phyloP scores from a whole-genome alignment of 768 basidiomycete species.

The Suillus occidentalis region DNA sequence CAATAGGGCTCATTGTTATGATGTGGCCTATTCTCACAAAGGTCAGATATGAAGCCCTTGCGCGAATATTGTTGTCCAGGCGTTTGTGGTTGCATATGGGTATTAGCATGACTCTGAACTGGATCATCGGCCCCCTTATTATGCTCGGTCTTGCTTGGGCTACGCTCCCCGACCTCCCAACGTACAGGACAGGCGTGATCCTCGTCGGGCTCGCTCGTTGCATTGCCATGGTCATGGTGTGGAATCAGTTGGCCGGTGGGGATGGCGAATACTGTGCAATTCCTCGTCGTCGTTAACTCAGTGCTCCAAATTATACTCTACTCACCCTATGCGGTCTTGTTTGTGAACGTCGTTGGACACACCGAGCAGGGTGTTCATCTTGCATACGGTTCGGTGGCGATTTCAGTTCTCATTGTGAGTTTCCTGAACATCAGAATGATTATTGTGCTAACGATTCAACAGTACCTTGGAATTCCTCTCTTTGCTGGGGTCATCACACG shows the following conservation, averaged over 20 bases:
- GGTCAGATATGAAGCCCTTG: constrained; percentile 75
- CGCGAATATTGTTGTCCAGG: constrained; percentile 49
- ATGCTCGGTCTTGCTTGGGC: constrained; percentile 90
- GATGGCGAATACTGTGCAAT: constrained; percentile 75
- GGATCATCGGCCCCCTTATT: constrained; percentile 77
- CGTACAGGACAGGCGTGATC: constrained; percentile 77
- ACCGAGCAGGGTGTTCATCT: constrained; percentile 45
- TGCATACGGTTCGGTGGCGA: constrained; percentile 57
- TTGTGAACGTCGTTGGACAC: constrained; percentile 66
- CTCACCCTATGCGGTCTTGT: constrained; percentile 70
- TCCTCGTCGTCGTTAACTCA: constrained; percentile 77
- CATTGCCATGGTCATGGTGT: constrained; percentile 75
- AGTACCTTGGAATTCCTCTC: constrained; percentile 86
- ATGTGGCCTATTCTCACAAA: constrained; percentile 84
- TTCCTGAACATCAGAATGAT: background rate
- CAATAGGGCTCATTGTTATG: constrained; percentile 80
- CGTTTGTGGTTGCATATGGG: constrained; percentile 66
- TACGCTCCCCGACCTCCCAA: constrained; percentile 74
- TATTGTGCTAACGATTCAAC: constrained; percentile 8
- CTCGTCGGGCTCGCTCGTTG: constrained; percentile 58
- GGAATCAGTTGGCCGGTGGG: constrained; percentile 74
- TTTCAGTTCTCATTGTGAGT: constrained; percentile 72
- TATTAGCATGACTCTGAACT: constrained; percentile 71
- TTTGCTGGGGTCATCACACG: constrained; percentile 72
- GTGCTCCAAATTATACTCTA: constrained; percentile 70